A percentile compares a stretch with the other conserved stretches of the same genome.
Conservation (phyloP, 2,329 filamentous ascomycete species). For the Coniella lustricola region DNA sequence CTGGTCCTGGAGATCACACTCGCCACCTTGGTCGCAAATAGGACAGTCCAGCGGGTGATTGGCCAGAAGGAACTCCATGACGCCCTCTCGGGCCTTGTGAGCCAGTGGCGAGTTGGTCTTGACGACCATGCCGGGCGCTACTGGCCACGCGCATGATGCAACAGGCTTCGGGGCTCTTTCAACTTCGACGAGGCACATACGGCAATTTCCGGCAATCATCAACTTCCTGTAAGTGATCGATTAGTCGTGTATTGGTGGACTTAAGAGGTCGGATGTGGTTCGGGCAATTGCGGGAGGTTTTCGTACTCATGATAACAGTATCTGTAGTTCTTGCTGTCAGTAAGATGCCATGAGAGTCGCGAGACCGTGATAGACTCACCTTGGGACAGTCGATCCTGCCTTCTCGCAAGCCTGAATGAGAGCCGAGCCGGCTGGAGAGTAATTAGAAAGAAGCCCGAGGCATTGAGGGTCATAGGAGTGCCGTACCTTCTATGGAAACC, state of each 20-base stretch:
- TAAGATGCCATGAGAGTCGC: slow-evolving; percentile 5
- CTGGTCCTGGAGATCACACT: slow-evolving; percentile 98
- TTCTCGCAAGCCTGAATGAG: slow-evolving; percentile 99
- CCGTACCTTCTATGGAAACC: slow-evolving; percentile 88
- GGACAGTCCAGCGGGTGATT: slow-evolving; percentile 96
- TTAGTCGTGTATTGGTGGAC: slow-evolving; percentile 29
- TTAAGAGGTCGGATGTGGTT: slow-evolving; percentile 16
- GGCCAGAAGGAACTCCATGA: slow-evolving; percentile 97
- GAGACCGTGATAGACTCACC: slow-evolving; percentile 41
- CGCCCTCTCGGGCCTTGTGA: slow-evolving; percentile 96
- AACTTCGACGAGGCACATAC: slow-evolving; percentile 99
- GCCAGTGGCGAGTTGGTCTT: slow-evolving; percentile 95
- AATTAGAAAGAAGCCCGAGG: slow-evolving; percentile 9
- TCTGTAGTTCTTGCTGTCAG: slow-evolving; percentile 39
- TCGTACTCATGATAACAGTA: slow-evolving; percentile 97
- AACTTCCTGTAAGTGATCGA: slow-evolving; percentile 62
- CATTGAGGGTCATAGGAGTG: slow-evolving; percentile 15
- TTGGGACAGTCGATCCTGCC: slow-evolving; percentile 82
- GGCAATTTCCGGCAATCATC: slow-evolving; percentile 98
- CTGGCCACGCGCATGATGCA: slow-evolving; percentile 97
- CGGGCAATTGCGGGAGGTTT: slow-evolving; percentile 23
- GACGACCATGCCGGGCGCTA: slow-evolving; percentile 97
- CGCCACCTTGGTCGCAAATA: slow-evolving; percentile 97
- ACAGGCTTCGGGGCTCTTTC: slow-evolving; percentile 94
- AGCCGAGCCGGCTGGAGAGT: slow-evolving; percentile 73